Conservation (phyloP, 441 rosid species). For the Erodium chrysanthum region DNA sequence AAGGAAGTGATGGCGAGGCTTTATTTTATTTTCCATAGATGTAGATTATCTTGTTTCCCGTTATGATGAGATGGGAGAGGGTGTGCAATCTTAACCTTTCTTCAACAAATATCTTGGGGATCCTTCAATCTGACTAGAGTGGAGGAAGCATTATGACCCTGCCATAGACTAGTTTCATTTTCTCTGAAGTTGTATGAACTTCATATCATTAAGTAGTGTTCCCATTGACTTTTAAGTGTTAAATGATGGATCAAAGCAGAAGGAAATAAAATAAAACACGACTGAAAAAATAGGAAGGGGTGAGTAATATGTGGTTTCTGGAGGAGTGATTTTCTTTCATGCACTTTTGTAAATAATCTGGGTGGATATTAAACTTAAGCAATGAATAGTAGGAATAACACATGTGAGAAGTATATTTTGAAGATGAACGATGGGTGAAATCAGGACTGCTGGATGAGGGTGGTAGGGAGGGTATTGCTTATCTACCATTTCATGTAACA, state of each 20-base stretch:
- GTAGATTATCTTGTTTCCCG: not conserved
- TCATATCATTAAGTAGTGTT: not conserved
- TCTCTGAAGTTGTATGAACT: not conserved
- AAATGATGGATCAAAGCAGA: not conserved
- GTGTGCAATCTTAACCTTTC: not conserved
- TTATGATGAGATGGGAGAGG: not conserved
- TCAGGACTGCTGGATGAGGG: too few species aligned
- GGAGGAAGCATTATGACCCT: too few species aligned
- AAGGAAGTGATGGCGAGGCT: not conserved
- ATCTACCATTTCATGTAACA: too few species aligned
- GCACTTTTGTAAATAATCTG: too few species aligned
- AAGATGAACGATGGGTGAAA: too few species aligned
- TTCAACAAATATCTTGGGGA: not conserved
- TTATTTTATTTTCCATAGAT: not conserved
- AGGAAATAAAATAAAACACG: not conserved
- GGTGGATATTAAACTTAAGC: too few species aligned
- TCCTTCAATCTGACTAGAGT: too few species aligned
- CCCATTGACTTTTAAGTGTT: not conserved
- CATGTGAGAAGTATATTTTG: too few species aligned
- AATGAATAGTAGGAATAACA: too few species aligned
- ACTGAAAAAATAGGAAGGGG: not conserved
- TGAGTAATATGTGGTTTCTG: not conserved
- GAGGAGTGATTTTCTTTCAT: too few species aligned
- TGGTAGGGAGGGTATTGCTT: not conserved
- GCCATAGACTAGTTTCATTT: too few species aligned